These are phyloP conservation scores for Kwoniella shivajii DNA, from an alignment of 1,284 basidiomycete species.

Conservation along the genomic window DNA sequence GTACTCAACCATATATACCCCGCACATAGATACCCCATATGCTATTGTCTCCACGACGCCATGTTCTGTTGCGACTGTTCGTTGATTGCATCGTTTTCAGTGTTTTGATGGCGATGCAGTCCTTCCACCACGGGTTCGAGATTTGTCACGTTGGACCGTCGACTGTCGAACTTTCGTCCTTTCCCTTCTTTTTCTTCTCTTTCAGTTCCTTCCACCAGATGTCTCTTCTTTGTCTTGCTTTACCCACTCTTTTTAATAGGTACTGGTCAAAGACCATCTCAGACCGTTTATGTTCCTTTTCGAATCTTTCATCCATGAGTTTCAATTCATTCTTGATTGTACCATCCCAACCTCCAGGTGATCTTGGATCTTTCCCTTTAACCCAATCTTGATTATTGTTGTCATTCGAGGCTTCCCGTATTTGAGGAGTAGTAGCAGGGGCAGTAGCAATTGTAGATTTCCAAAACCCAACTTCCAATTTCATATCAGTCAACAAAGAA, in stretches of 20 bases:
- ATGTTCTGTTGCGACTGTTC: background rate
- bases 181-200: background rate
- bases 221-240: slow-evolving; percentile 15
- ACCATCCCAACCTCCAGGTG: slow-evolving; percentile 15
- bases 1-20: background rate
- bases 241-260: slow-evolving; percentile 20
- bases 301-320: slow-evolving; percentile 18
- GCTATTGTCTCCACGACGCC: no score
- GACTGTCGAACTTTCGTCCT: no score
- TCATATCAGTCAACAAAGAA: slow-evolving; percentile 58
- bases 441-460: no score
- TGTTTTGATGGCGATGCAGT: background rate
- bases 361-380: slow-evolving; percentile 6
- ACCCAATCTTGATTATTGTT: slow-evolving; percentile 7
- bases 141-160: no score
- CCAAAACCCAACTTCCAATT: slow-evolving; percentile 62
- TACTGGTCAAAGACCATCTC: slow-evolving; percentile 14
- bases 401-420: background rate
- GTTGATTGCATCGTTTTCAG: background rate
- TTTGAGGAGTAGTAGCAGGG: background rate
- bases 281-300: slow-evolving; percentile 20
- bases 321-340: slow-evolving; percentile 19
- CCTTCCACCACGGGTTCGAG: no score
- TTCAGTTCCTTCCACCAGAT: slow-evolving; percentile 7
- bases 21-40: slow-evolving; percentile 6